Evolutionary conservation across 371 early-diverging fungal genomes (phyloP).

Genomic region (Apophysomyces ossiformis): DNA sequence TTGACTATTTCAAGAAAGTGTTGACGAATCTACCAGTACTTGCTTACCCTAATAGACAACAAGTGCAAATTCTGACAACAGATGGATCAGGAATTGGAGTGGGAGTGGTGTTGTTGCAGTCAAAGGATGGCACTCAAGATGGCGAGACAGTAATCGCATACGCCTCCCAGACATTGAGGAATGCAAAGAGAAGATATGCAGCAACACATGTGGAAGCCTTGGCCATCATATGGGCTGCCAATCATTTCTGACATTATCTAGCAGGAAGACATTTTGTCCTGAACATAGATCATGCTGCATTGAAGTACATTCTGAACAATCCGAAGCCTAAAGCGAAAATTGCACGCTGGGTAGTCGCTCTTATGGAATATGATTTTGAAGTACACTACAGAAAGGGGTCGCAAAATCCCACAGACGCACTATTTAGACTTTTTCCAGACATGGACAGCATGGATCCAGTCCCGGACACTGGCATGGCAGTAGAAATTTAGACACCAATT

Average conservation of each 20-base stretch:
- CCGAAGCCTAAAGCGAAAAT: slow-evolving; percentile 22
- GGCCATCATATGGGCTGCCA: slow-evolving; percentile 38
- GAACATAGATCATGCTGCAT: slow-evolving; percentile 37
- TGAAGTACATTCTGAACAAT: slow-evolving; percentile 20
- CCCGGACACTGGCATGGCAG: background rate
- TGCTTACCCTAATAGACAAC: slow-evolving; percentile 14
- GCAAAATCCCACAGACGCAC: slow-evolving; percentile 33
- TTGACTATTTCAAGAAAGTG: slow-evolving; percentile 14
- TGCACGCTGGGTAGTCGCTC: slow-evolving; percentile 29
- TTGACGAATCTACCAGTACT: slow-evolving; percentile 13
- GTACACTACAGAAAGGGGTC: slow-evolving; percentile 25
- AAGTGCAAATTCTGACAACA: slow-evolving; percentile 25
- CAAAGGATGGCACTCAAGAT: slow-evolving; percentile 15
- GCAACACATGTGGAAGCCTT: slow-evolving; percentile 33
- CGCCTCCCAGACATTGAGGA: slow-evolving; percentile 3
- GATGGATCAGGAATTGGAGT: slow-evolving; percentile 22
- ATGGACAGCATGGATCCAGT: background rate
- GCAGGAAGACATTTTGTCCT: slow-evolving; percentile 28
- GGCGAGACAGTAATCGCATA: slow-evolving; percentile 19
- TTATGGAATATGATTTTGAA: slow-evolving; percentile 30
- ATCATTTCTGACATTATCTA: slow-evolving; percentile 36
- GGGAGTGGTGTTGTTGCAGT: slow-evolving; percentile 39
- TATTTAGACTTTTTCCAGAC: slow-evolving; percentile 19
- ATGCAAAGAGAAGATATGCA: slow-evolving; percentile 17
- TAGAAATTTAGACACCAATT: background rate